phyloP scores from a whole-genome alignment of 2,329 filamentous ascomycete species.

The Zelopaecilomyces penicillatus region DNA sequence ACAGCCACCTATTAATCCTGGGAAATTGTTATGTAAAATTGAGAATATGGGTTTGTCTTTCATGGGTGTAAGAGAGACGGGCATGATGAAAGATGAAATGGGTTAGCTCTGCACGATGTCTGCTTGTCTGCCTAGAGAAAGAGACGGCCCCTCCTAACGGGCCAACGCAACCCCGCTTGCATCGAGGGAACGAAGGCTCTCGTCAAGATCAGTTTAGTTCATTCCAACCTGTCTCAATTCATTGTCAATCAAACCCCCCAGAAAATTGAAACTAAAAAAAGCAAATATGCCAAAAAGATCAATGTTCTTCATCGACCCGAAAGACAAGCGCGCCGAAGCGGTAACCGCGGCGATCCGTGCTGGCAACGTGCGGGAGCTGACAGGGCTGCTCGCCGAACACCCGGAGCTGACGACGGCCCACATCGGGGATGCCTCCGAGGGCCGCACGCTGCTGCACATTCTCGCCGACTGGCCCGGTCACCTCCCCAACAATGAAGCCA shows the following conservation, averaged over 20 bases:
- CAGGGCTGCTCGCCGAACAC: conserved; percentile 4
- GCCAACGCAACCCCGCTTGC: too few species aligned
- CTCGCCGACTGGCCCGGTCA: conserved; percentile 12
- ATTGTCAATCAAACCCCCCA: too few species aligned
- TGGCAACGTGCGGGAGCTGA: conserved; percentile 4
- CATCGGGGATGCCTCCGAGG: conserved; percentile 6
- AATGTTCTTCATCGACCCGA: background rate
- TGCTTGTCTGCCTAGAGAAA: too few species aligned
- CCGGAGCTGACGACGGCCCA: conserved; percentile 5
- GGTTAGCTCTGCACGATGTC: too few species aligned
- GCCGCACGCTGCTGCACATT: conserved; percentile 10
- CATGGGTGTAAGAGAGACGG: background rate
- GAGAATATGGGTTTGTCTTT: background rate
- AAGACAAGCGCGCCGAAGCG: background rate
- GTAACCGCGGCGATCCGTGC: conserved; percentile 5
- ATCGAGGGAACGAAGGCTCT: too few species aligned
- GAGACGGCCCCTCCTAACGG: too few species aligned
- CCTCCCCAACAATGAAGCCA: conserved; percentile 4
- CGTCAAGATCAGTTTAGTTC: too few species aligned
- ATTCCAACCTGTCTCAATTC: too few species aligned
- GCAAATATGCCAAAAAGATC: background rate
- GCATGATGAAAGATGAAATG: too few species aligned
- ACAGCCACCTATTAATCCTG: conserved; percentile 56
- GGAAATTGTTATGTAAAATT: too few species aligned
- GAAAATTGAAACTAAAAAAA: too few species aligned